These are phyloP conservation scores for Trichophyton rubrum DNA, from an alignment of 2,329 filamentous ascomycete species.

Conservation along the genomic window DNA sequence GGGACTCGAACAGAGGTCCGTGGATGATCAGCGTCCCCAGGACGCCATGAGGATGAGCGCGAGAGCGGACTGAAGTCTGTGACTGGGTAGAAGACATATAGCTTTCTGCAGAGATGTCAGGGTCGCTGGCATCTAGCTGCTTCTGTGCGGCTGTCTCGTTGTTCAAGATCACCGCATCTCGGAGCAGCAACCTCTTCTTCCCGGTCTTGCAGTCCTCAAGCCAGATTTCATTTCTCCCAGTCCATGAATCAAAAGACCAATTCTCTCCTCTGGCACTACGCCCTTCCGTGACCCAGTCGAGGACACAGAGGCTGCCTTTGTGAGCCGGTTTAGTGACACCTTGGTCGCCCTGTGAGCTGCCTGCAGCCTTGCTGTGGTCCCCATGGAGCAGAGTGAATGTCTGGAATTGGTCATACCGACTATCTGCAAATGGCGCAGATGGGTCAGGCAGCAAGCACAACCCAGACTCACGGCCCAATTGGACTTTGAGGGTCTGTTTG, in stretches of 20 bases:
- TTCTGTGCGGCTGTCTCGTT: conserved; percentile 34
- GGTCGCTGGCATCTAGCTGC: conserved; percentile 19
- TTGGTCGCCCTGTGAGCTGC: not conserved
- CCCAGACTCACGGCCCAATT: conserved; percentile 37
- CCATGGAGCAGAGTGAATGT: conserved; percentile 48
- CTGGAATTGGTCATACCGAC: conserved; percentile 74
- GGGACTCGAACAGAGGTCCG: conserved; percentile 53
- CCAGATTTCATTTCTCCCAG: conserved; percentile 71
- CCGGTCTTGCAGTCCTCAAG: conserved; percentile 25
- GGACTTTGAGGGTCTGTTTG: conserved; percentile 38
- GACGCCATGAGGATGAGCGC: conserved; percentile 64
- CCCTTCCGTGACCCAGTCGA: conserved; percentile 92
- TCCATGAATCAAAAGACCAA: conserved; percentile 73
- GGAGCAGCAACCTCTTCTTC: conserved; percentile 55
- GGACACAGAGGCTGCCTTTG: conserved; percentile 54
- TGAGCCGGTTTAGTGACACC: not conserved
- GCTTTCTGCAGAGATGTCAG: not conserved
- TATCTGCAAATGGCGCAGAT: conserved; percentile 76
- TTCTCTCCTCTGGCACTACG: conserved; percentile 73
- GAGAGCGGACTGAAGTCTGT: conserved; percentile 28
- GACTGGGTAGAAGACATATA: not conserved
- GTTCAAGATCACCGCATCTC: conserved; percentile 71
- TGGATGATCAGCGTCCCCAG: conserved; percentile 77
- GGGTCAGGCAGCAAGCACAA: conserved; percentile 71
- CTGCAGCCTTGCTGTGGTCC: not conserved